Percentiles rank a stretch among this genome's conserved stretches.
phyloP scores from a whole-genome alignment of 164 flowering plant genomes.

The Dillenia suffruticosa region DNA sequence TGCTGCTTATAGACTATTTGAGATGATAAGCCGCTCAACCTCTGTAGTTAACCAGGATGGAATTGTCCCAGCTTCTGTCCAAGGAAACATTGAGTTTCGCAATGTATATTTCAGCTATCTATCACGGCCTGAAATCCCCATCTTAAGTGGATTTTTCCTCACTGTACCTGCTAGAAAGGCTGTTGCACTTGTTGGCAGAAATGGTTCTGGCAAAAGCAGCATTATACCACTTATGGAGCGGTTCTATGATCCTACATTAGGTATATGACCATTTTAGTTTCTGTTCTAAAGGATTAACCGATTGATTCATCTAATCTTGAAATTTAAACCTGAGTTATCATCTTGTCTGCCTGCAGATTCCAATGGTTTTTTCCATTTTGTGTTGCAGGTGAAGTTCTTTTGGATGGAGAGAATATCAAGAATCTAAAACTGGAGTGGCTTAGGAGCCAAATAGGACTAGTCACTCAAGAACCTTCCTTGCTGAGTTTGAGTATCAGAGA shows the following conservation, averaged over 20 bases:
- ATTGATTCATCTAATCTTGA: neutral
- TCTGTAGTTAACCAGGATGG: slow-evolving; percentile 77
- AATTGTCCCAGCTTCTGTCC: slow-evolving; percentile 49
- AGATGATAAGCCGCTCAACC: slow-evolving; percentile 96
- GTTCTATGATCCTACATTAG: slow-evolving; percentile 98
- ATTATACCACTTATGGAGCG: slow-evolving; percentile 98
- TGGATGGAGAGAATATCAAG: slow-evolving; percentile 95
- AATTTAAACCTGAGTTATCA: neutral
- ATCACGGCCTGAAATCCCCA: slow-evolving; percentile 97
- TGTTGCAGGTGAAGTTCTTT: slow-evolving; percentile 89
- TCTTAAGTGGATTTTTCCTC: slow-evolving; percentile 91
- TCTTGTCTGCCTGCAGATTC: no score
- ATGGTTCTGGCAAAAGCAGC: slow-evolving; percentile 98
- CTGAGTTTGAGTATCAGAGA: slow-evolving; percentile 91
- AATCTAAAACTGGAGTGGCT: slow-evolving; percentile 88
- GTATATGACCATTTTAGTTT: slow-evolving; percentile 25
- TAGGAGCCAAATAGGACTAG: slow-evolving; percentile 91
- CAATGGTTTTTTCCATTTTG: slow-evolving; percentile 23
- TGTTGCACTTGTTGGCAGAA: slow-evolving; percentile 97
- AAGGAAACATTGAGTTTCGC: slow-evolving; percentile 94
- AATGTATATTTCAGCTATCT: slow-evolving; percentile 96
- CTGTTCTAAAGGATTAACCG: neutral
- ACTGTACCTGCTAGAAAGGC: slow-evolving; percentile 93
- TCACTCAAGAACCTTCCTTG: slow-evolving; percentile 97
- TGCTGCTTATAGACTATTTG: slow-evolving; percentile 96